Conservation (phyloP, 73 alveolate species). For the Paramecium sonneborni region DNA sequence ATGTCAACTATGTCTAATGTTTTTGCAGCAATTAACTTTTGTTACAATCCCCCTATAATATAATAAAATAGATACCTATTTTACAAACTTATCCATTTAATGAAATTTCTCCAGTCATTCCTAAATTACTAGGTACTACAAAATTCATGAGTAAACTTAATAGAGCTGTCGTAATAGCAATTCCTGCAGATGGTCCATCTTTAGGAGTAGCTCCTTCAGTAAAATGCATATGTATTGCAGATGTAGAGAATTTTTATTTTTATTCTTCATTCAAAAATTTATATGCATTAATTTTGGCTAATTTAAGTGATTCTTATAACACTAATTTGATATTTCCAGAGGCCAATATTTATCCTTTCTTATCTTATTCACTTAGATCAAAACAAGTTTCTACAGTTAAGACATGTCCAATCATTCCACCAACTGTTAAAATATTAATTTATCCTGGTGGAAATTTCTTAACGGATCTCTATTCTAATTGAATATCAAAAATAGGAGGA, state of each 20-base stretch:
- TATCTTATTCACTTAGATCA: background rate
- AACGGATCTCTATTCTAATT: background rate
- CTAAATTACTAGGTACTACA: constrained; percentile 70
- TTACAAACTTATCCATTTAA: constrained; percentile 77
- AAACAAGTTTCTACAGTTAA: constrained; percentile 1
- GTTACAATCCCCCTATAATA: background rate
- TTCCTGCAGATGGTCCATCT: constrained; percentile 89
- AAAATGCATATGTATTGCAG: constrained; percentile 74
- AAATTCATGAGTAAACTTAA: constrained; percentile 63
- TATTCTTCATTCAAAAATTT: constrained; percentile 65
- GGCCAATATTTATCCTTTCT: constrained; percentile 68
- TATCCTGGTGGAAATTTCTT: constrained; percentile 17
- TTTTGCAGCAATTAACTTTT: constrained; percentile 35
- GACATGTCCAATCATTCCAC: constrained; percentile 36
- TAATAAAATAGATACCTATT: constrained; percentile 60
- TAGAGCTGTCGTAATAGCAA: constrained; percentile 76
- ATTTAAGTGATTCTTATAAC: constrained; percentile 78
- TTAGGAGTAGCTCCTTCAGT: constrained; percentile 85
- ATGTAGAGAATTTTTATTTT: constrained; percentile 27
- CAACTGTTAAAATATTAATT: constrained; percentile 22
- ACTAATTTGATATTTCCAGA: constrained; percentile 80
- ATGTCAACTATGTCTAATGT: constrained; percentile 24
- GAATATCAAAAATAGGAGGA: constrained; percentile 4
- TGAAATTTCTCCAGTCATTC: constrained; percentile 83
- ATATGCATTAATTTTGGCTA: constrained; percentile 75